These are phyloP conservation scores for Corylus americana DNA, from an alignment of 306 rosid species.

Conservation along the genomic window DNA sequence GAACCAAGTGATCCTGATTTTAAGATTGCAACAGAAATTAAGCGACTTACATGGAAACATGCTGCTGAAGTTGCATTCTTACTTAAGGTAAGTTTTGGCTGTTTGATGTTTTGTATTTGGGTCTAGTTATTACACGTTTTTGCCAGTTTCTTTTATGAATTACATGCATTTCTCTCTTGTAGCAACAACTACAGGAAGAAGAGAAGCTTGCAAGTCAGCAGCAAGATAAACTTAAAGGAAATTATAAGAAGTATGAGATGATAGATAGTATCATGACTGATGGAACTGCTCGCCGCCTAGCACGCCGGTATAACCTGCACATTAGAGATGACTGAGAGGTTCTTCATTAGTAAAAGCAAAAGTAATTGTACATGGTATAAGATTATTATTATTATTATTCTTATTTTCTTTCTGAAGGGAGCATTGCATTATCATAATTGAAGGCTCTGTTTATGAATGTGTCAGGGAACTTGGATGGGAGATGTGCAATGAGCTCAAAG, in stretches of 20 bases:
- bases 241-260: constrained; percentile 56
- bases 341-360: background rate
- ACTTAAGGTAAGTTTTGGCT: constrained; percentile 44
- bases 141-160: constrained; percentile 1
- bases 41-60: constrained; percentile 53
- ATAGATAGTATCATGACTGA: constrained; percentile 52
- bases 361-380: background rate
- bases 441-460: background rate
- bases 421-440: background rate
- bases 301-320: constrained; percentile 36
- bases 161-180: constrained; percentile 8
- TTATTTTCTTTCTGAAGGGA: background rate
- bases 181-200: constrained; percentile 60
- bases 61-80: constrained; percentile 48
- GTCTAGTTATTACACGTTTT: background rate
- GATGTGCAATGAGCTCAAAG: background rate
- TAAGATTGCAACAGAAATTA: constrained; percentile 48
- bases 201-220: constrained; percentile 70
- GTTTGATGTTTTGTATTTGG: background rate
- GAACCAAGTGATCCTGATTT: constrained; percentile 63
- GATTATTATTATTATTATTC: background rate
- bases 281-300: constrained; percentile 62
- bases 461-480: background rate
- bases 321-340: constrained; percentile 35
- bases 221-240: constrained; percentile 39